Base-by-base conservation (phyloP, 805 yeast genomes). In the Yueomyces sinensis region DNA sequence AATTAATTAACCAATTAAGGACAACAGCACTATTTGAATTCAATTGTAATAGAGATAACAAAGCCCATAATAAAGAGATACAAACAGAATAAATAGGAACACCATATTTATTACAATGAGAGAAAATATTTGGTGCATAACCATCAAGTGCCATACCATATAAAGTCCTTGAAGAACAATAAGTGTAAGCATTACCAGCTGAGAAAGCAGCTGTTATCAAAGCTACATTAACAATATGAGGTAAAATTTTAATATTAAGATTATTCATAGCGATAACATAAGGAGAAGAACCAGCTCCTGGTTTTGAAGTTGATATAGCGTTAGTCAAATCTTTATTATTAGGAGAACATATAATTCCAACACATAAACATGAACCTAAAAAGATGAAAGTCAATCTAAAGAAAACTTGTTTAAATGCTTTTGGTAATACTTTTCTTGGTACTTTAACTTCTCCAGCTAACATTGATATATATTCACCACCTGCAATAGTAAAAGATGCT, bases 391-490 rank as follows among this genome's bases (percentile, higher is more conserved):
- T 63, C 39, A 83, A 62, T 41, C 94, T 66, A 47, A 66, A 65
- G 39, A 81, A 74, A 15, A 82, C 82, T 36, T 78, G 79, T 42
- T 72, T 76, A 62, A 76, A 82, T 0, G 94, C 94, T 24, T 66
- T 66, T 13, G 89, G 84, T 50, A 83, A 60, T 6, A 73, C 74
- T 35, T 69, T 69, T 33, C 89, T 66, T 7, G 94, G 91, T 43
- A 74, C 64, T 23, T 68, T 61, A 3, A 82, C 74, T 52, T 83
- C 94, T 32, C 93, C 84, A 3, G 94, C 91, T 24, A 82, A 74
- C 80, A 81, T 76, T 2, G 89, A 68, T 23, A 83, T 70, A 46
- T 81, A 80, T 54, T 83, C 95, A 1, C 94, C 91, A 0, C 93
- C 94, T 3, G 82, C 82, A 43, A 81, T 74, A n/a, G 89, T 78